Percentiles rank a stretch among this genome's conserved stretches.
These are phyloP conservation scores for Spathaspora sp. DNA, from an alignment of 1,139 yeast species.

Conservation along the genomic window DNA sequence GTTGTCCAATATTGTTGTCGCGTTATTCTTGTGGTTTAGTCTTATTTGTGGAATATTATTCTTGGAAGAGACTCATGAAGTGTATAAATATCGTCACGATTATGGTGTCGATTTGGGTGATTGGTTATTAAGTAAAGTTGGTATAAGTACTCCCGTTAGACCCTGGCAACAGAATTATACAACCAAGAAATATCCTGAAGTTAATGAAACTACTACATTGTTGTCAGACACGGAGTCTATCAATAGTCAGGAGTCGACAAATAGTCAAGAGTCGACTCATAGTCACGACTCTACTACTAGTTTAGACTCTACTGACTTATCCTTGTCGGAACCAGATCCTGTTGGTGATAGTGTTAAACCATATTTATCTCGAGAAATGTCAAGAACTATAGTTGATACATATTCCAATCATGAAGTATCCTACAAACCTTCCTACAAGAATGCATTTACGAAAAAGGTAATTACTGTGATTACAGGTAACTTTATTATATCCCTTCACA, in stretches of 20 bases:
- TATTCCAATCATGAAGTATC: conserved; percentile 25
- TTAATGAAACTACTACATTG: conserved; percentile 5
- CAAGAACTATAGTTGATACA: conserved; percentile 38
- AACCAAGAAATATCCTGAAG: neutral
- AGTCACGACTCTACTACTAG: conserved; percentile 10
- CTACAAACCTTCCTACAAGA: conserved; percentile 9
- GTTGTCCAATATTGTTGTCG: conserved; percentile 58
- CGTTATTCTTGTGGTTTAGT: conserved; percentile 39
- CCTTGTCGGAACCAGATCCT: neutral
- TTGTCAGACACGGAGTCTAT: conserved; percentile 12
- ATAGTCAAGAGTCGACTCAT: conserved; percentile 12
- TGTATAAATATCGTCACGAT: conserved; percentile 41
- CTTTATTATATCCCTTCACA: conserved; percentile 32
- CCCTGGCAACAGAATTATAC: conserved; percentile 26
- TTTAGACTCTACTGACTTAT: conserved; percentile 12
- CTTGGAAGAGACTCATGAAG: conserved; percentile 59
- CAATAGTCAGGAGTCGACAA: conserved; percentile 11
- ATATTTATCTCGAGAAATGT: conserved; percentile 31
- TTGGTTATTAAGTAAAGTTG: conserved; percentile 30
- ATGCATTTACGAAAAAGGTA: conserved; percentile 24
- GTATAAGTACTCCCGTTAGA: conserved; percentile 28
- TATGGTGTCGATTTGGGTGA: conserved; percentile 55
- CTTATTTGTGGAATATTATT: conserved; percentile 47
- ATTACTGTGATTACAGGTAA: conserved; percentile 16
- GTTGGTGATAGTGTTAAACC: conserved; percentile 20